Evolutionary conservation across 169 alveolate genomes (phyloP), one percentile per base, ranked within the genome.

Genomic region (Neospora caninum): DNA sequence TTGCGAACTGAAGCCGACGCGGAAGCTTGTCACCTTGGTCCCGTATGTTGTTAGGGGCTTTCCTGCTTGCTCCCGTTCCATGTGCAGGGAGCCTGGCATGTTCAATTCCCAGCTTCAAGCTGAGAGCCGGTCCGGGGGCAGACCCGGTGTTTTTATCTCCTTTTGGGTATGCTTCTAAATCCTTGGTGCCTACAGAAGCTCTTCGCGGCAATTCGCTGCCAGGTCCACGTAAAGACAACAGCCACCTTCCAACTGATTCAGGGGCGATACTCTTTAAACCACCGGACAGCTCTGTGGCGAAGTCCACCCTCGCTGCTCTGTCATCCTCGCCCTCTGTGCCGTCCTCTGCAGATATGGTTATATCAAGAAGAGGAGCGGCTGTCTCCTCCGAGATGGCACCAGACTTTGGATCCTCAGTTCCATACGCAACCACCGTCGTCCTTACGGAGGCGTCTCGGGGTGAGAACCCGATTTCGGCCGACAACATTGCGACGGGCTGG

Each of bases 1-100:
- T 45, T 4, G 89, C 41, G 39, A 82, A 41, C 69, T 82, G 89
- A 16, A 82, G 89, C n/a, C 89, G 89, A 7, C 89, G 89, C 27
- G 6, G 78, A 64, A 64, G 2, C 36, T 6, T 20, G 13, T 29
- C 36, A 64, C 36, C 13, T 13, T 64, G 7, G 78, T 64, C 78
- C 7, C 31, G 0, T 29, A 29, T 0, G 10, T 64, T 29, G 78
- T 4, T n/a, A 64, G 78, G 6, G 39, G 43, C 41, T 36, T 27
- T n/a, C 27, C 43, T 73, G 7, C 49, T 34, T 29, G 27, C 84
- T 36, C 84, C 29, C 22, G 0, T n/a, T 6, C 9, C n/a, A 13
- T 38, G 84, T 34, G 0, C 45, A n/a, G 27, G 7, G 7, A 6
- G 4, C n/a, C 43, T 25, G 78, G 34, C 78, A 64, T 64, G 7